A percentile compares a stretch with the other conserved stretches of the same genome.
These are phyloP conservation scores for Porcisia hertigi DNA, from an alignment of 208 protist species.

Conservation along the genomic window DNA sequence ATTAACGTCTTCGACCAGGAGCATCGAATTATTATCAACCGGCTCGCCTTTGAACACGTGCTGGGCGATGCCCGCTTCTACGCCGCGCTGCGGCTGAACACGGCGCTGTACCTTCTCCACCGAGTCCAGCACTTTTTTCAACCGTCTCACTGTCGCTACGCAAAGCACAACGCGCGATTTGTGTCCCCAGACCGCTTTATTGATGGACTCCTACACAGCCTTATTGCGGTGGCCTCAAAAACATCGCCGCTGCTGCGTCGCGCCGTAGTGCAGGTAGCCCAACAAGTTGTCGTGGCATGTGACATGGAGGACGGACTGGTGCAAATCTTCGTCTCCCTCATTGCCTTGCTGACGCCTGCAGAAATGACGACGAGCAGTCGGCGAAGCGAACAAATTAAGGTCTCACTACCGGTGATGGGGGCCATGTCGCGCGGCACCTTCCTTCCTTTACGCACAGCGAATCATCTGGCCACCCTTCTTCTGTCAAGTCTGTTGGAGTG, in stretches of 20 bases:
- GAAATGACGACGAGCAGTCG: slow-evolving; percentile 27
- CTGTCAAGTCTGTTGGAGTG: slow-evolving; percentile 68
- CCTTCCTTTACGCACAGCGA: slow-evolving; percentile 48
- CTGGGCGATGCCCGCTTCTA: slow-evolving; percentile 62
- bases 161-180: slow-evolving; percentile 64
- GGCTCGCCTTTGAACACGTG: slow-evolving; percentile 73
- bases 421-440: slow-evolving; percentile 24
- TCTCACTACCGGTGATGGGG: slow-evolving; percentile 43
- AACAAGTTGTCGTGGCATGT: slow-evolving; percentile 72
- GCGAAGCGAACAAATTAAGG: slow-evolving; percentile 25
- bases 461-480: slow-evolving; percentile 51
- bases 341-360: slow-evolving; percentile 62
- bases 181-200: slow-evolving; percentile 63
- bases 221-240: slow-evolving; percentile 36
- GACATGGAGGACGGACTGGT: slow-evolving; percentile 70
- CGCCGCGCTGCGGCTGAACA: slow-evolving; percentile 42
- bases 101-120: slow-evolving; percentile 53
- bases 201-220: slow-evolving; percentile 70
- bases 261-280: slow-evolving; percentile 54
- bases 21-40: slow-evolving; percentile 80
- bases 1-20: slow-evolving; percentile 53
- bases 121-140: slow-evolving; percentile 56
- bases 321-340: slow-evolving; percentile 51
- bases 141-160: slow-evolving; percentile 59
- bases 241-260: slow-evolving; percentile 41